phyloP scores from a whole-genome alignment of 768 basidiomycete genomes.

The Lactarius akahatsu region DNA sequence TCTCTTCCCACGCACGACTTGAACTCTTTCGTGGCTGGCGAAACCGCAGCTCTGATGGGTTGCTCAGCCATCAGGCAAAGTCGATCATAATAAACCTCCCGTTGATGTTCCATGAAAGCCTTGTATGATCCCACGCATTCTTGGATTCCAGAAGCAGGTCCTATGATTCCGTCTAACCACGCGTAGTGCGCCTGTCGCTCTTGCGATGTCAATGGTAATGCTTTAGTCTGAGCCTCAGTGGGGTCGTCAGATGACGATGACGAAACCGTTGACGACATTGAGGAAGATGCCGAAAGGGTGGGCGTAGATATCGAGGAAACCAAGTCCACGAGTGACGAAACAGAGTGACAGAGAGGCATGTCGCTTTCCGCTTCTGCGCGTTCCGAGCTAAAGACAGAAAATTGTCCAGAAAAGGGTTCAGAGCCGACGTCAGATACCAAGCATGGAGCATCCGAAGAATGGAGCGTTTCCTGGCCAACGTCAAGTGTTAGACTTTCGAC shows the following conservation, averaged over 20 bases:
- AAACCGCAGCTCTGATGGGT: background rate
- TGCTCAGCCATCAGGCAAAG: constrained; percentile 30
- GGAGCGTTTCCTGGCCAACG: background rate
- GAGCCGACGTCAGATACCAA: constrained; percentile 8
- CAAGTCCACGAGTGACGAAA: constrained; percentile 31
- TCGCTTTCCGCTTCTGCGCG: constrained; percentile 6
- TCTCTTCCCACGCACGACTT: constrained; percentile 9
- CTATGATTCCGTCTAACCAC: constrained; percentile 49
- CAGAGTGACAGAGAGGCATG: constrained; percentile 14
- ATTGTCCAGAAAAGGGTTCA: constrained; percentile 13
- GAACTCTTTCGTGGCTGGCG: constrained; percentile 1
- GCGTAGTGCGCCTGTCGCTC: constrained; percentile 55
- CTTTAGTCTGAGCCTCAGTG: constrained; percentile 15
- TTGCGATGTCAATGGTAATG: constrained; percentile 27
- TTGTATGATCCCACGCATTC: constrained; percentile 55
- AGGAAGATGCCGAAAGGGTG: constrained; percentile 16
- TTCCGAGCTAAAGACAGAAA: constrained; percentile 9
- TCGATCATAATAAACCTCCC: constrained; percentile 48
- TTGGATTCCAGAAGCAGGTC: constrained; percentile 45
- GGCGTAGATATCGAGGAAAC: constrained; percentile 14
- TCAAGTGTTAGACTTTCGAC: background rate
- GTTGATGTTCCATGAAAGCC: constrained; percentile 50
- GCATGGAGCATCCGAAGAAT: constrained; percentile 8
- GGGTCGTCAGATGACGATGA: constrained; percentile 19
- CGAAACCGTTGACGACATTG: constrained; percentile 13